Evolutionary conservation across 2,329 filamentous ascomycete genomes (phyloP).

Genomic region (Alternaria longipes): DNA sequence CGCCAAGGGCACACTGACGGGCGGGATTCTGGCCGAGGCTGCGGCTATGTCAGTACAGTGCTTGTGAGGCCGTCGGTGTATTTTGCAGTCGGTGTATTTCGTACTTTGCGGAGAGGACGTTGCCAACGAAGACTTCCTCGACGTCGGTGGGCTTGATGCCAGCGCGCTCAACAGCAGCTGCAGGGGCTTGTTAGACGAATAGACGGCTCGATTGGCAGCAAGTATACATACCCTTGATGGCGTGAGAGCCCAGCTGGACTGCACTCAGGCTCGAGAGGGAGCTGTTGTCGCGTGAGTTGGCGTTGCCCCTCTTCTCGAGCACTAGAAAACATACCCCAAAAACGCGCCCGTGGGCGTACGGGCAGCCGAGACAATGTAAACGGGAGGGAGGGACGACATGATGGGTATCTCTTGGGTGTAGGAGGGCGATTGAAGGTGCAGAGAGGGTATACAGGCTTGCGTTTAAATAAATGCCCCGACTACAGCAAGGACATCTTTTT

Average conservation of each 20-base stretch:
- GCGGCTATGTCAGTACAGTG: constrained; percentile 20
- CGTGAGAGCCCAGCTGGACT: constrained; percentile 84
- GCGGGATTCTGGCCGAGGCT: constrained; percentile 97
- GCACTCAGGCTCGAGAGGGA: constrained; percentile 89
- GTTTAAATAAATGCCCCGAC: background rate
- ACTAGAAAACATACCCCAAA: constrained; percentile 73
- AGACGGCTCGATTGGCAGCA: background rate
- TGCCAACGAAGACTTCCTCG: constrained; percentile 97
- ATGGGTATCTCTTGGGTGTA: constrained; percentile 44
- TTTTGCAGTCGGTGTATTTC: constrained; percentile 27
- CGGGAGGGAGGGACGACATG: constrained; percentile 83
- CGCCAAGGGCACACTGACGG: constrained; percentile 89
- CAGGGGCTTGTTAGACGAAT: constrained; percentile 26
- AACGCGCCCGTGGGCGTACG: constrained; percentile 95
- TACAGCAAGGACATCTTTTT: constrained; percentile 22
- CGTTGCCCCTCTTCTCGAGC: constrained; percentile 31
- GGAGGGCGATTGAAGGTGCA: constrained; percentile 11
- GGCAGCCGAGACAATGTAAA: constrained; percentile 94
- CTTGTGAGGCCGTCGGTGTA: background rate
- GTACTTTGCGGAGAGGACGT: constrained; percentile 95
- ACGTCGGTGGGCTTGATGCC: constrained; percentile 88
- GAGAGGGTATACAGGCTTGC: constrained; percentile 9
- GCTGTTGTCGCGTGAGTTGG: constrained; percentile 59
- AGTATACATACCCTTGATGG: constrained; percentile 79
- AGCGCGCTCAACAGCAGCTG: constrained; percentile 83